Percentiles rank a stretch among this genome's conserved stretches.
Conservation (phyloP, 73 alveolate genomes). For the Paramecium biaurelia region DNA sequence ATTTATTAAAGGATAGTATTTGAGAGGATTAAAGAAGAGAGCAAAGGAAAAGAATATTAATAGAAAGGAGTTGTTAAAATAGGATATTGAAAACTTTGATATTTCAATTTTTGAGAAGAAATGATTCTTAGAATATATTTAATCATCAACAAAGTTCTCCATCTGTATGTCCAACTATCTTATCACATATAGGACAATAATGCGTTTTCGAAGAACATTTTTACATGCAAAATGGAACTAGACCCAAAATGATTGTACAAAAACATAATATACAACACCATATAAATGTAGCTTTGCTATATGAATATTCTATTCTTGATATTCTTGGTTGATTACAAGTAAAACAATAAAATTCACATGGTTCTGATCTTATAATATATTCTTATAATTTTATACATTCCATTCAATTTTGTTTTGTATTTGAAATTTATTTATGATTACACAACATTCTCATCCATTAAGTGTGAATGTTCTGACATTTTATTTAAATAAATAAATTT, state of each 20-base stretch:
- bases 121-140: not conserved
- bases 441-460: conserved; percentile 15
- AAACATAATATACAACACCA: conserved; percentile 4
- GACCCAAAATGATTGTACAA: not conserved
- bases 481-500: not conserved
- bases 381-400: not conserved
- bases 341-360: conserved; percentile 3
- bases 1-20: conserved; percentile 22
- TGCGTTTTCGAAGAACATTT: not conserved
- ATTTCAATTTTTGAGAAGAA: conserved; percentile 25
- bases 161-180: not conserved
- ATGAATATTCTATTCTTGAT: not conserved
- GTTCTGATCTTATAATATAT: not conserved
- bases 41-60: conserved; percentile 45
- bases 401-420: not conserved
- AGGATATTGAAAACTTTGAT: conserved; percentile 45
- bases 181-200: conserved; percentile 9
- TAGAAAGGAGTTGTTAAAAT: conserved; percentile 15
- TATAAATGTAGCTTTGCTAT: not conserved
- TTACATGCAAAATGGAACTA: not conserved
- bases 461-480: not conserved
- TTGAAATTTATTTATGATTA: not conserved
- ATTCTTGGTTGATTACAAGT: not conserved
- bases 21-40: conserved; percentile 25
- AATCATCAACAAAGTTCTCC: not conserved